phyloP scores from a whole-genome alignment of 192 early-diverging fungal genomes.

The Mortierella hygrophila region DNA sequence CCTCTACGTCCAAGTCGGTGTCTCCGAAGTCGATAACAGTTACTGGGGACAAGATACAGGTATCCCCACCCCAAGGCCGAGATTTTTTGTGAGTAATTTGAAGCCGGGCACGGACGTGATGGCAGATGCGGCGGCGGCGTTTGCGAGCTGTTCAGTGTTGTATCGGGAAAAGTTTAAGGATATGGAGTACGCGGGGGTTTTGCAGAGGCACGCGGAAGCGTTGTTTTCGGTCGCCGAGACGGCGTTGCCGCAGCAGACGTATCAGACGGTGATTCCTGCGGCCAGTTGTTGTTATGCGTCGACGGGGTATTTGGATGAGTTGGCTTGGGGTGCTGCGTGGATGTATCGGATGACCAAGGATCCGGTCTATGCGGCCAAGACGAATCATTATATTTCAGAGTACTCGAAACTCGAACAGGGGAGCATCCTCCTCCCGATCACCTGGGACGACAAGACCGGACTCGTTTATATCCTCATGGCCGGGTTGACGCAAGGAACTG shows the following conservation, averaged over 20 bases:
- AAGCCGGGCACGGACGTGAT: constrained; percentile 65
- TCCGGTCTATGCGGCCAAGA: constrained; percentile 52
- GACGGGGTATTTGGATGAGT: constrained; percentile 48
- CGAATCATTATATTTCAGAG: constrained; percentile 56
- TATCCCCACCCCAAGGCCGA: constrained; percentile 64
- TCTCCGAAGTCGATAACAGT: constrained; percentile 61
- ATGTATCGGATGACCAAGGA: constrained; percentile 60
- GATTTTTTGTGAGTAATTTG: constrained; percentile 57
- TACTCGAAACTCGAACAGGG: constrained; percentile 18
- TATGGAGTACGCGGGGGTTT: constrained; percentile 48
- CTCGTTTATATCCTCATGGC: constrained; percentile 60
- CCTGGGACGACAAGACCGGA: constrained; percentile 64
- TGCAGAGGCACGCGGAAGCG: constrained; percentile 49
- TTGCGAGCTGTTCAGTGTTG: constrained; percentile 62
- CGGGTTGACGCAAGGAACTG: constrained; percentile 31
- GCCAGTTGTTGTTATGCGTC: constrained; percentile 55
- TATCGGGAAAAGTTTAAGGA: constrained; percentile 59
- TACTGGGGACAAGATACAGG: constrained; percentile 68
- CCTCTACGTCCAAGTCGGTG: constrained; percentile 64
- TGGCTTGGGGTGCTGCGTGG: constrained; percentile 67
- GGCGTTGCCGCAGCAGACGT: constrained; percentile 45
- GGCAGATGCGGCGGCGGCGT: constrained; percentile 62
- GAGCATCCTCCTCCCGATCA: constrained; percentile 25
- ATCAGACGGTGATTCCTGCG: constrained; percentile 56
- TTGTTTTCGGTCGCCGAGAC: constrained; percentile 60